Evolutionary conservation across 176 grass and related monocot species (phyloP), one percentile per base, ranked within the genome.

Genomic region (Oryza officinalis): DNA sequence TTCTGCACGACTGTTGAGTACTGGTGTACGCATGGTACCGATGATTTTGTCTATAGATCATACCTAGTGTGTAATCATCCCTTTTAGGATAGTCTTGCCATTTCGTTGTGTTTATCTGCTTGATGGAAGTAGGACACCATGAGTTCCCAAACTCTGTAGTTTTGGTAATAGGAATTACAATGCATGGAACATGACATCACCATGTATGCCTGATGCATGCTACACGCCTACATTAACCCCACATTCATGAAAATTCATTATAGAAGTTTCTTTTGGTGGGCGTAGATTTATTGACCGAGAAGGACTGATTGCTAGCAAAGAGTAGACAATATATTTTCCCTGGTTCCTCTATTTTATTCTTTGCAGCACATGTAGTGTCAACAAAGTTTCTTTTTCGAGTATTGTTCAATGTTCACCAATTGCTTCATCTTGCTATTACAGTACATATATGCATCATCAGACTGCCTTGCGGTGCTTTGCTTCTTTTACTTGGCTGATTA

Each of bases 61-160:
- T 78, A 3, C 13, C 6, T 60, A 5, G 2, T n/a, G 2, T 13
- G 69, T 25, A 20, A n/a, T 77, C 1, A 10, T 67, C 31, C 2
- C 46, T 57, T 30, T 9, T 28, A 10, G 8, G 9, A 15, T 52
- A 54, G 4, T 68, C 4, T 30, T 60, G 3, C n/a, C 10, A 31
- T 77, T 3, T 30, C 64, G 4, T 69, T 68, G 13, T 72, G 31
- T 82, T 72, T 44, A 11, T 10, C 41, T 64, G 69, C 80, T 73
- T 64, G 54, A 25, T 43, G 10, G 15, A 71, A 35, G 33, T 35
- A 6, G 33, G 33, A 12, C 82, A 59, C 13, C 4, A 23, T 12
- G 15, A 17, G 57, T 73, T 50, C 12, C 57, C 40, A 72, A 10
- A 72, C 0, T 9, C 0, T 52, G 28, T 64, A 64, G 65, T 17